Evolutionary conservation across 768 basidiomycete species (phyloP).

Genomic region (Amanita rimosa): DNA sequence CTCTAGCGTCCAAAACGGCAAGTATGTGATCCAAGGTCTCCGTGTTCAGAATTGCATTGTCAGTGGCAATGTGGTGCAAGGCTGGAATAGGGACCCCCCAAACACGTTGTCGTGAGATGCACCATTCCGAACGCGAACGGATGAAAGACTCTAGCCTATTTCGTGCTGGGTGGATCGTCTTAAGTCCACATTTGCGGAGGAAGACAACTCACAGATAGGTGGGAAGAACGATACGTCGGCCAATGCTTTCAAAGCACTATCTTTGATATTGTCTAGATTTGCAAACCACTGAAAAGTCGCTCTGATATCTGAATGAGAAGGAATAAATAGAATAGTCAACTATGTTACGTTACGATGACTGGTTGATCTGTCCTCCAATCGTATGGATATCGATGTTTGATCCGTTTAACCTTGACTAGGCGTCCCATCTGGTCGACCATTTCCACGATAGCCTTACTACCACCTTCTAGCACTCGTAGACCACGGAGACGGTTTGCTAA

Average conservation of each 20-base stretch:
- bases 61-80: constrained; percentile 54
- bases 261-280: constrained; percentile 78
- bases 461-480: constrained; percentile 62
- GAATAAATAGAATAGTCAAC: background rate
- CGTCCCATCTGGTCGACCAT: constrained; percentile 45
- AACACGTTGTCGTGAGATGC: constrained; percentile 92
- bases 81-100: constrained; percentile 98
- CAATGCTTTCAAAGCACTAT: constrained; percentile 58
- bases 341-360: constrained; percentile 73
- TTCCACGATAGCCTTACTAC: constrained; percentile 53
- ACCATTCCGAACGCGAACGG: constrained; percentile 91
- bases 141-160: constrained; percentile 85
- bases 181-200: background rate
- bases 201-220: constrained; percentile 38
- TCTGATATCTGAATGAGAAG: constrained; percentile 14
- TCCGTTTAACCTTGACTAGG: constrained; percentile 55
- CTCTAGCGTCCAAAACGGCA: constrained; percentile 55
- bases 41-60: constrained; percentile 51
- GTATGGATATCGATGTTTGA: constrained; percentile 87
- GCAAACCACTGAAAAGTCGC: constrained; percentile 99
- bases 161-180: constrained; percentile 39
- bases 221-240: constrained; percentile 69
- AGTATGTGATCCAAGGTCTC: constrained; percentile 69
- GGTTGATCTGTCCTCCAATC: constrained; percentile 96
- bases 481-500: constrained; percentile 42